Evolutionary conservation across 2,329 filamentous ascomycete species (phyloP).

Genomic region (Chaetomium sp.): DNA sequence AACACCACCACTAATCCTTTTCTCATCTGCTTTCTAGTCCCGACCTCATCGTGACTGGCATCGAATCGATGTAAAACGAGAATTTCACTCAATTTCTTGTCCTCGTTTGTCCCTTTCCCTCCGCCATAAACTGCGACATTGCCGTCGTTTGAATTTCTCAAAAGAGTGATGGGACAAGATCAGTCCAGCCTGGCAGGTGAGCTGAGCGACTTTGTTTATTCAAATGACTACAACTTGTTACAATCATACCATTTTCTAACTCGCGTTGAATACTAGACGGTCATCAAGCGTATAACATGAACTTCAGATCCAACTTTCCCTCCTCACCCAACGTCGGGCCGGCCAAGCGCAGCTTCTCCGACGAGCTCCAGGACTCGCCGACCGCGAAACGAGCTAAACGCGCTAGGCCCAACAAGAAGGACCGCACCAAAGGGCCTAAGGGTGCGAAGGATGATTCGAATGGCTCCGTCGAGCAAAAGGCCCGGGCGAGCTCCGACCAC

Average conservation of each 20-base stretch:
- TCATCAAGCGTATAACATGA: constrained; percentile 4
- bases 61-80: neutral
- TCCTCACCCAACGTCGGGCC: neutral
- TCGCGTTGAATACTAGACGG: neutral
- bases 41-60: neutral
- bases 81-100: neutral
- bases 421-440: constrained; percentile 1
- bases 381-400: constrained; percentile 25
- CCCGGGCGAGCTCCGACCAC: neutral
- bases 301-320: neutral
- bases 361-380: constrained; percentile 15
- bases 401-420: constrained; percentile 9
- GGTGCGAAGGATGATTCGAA: neutral
- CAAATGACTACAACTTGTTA: neutral
- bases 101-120: neutral
- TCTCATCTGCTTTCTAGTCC: neutral
- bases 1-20: neutral
- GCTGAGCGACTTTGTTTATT: neutral
- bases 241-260: neutral
- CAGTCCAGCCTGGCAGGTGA: neutral
- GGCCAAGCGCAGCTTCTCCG: constrained; percentile 13
- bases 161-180: neutral
- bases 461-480: neutral
- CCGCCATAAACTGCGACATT: neutral
- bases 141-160: neutral